These are phyloP conservation scores for Akanthomyces dipterigenus DNA, from an alignment of 2,329 filamentous ascomycete species.

Conservation along the genomic window DNA sequence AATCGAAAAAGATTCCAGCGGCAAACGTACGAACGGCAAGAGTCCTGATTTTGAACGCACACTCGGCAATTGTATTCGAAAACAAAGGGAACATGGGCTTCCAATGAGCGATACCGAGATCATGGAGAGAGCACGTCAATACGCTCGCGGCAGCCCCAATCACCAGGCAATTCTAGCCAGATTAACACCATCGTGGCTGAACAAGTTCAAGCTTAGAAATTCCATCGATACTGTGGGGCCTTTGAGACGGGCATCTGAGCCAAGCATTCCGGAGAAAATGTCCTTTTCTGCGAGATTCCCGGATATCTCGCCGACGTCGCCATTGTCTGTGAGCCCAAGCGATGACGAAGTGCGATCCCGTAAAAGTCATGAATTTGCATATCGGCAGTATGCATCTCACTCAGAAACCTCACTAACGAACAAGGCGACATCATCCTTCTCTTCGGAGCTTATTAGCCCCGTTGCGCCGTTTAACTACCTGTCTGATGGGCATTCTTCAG, in stretches of 20 bases:
- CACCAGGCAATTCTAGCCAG: conserved; percentile 65
- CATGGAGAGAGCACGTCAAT: conserved; percentile 74
- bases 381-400: conserved; percentile 28
- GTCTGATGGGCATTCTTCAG: conserved; percentile 62
- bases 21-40: conserved; percentile 78
- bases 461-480: conserved; percentile 69
- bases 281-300: conserved; percentile 45
- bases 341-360: conserved; percentile 54
- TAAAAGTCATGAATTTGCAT: conserved; percentile 27
- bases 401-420: conserved; percentile 28
- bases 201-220: conserved; percentile 93
- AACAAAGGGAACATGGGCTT: conserved; percentile 69
- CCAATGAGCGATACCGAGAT: conserved; percentile 74
- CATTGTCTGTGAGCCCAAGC: conserved; percentile 61
- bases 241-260: conserved; percentile 53
- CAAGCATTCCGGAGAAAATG: conserved; percentile 64
- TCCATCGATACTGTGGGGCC: conserved; percentile 44
- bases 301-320: conserved; percentile 65
- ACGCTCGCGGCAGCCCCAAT: conserved; percentile 62
- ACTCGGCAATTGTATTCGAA: conserved; percentile 78
- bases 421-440: conserved; percentile 53
- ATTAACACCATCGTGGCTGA: conserved; percentile 73
- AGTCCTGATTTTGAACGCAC: conserved; percentile 87
- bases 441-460: conserved; percentile 65
- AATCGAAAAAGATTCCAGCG: conserved; percentile 63